These are phyloP conservation scores for Millerago galiae DNA, from an alignment of 805 yeast species.

Conservation along the genomic window DNA sequence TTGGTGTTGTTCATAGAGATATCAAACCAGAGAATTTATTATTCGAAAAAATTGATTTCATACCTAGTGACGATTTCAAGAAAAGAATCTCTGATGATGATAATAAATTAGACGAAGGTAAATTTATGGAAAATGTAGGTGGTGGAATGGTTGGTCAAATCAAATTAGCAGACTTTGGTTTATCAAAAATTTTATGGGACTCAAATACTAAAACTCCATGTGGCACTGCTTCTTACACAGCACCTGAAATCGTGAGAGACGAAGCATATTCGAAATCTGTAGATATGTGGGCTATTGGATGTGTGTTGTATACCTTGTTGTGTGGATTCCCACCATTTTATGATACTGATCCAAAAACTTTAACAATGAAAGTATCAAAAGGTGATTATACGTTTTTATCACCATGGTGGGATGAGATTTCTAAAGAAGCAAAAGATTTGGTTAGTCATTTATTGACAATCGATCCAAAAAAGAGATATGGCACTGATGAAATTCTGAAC, in stretches of 20 bases:
- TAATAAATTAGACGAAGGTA: conserved; percentile 81
- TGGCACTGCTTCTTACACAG: conserved; percentile 98
- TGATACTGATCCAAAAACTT: conserved; percentile 66
- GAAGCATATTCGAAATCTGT: conserved; percentile 90
- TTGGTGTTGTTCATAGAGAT: conserved; percentile 79
- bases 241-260: conserved; percentile 95
- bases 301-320: conserved; percentile 85
- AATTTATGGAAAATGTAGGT: conserved; percentile 71
- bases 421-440: conserved; percentile 82
- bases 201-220: conserved; percentile 92
- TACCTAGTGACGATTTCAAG: conserved; percentile 38
- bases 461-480: conserved; percentile 72
- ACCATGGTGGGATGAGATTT: conserved; percentile 91
- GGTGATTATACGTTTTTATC: conserved; percentile 68
- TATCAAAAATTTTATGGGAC: conserved; percentile 79
- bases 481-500: conserved; percentile 65
- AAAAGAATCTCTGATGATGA: conserved; percentile 54
- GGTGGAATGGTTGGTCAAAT: conserved; percentile 90
- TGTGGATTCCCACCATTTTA: conserved; percentile 99
- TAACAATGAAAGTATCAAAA: conserved; percentile 59
- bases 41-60: conserved; percentile 51
- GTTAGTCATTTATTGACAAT: conserved; percentile 74
- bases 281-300: conserved; percentile 98
- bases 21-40: conserved; percentile 76
- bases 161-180: conserved; percentile 92